Evolutionary conservation across 1,139 yeast genomes (phyloP), one percentile per base, ranked within the genome.

Genomic region (Debaryomyces coudertii): DNA sequence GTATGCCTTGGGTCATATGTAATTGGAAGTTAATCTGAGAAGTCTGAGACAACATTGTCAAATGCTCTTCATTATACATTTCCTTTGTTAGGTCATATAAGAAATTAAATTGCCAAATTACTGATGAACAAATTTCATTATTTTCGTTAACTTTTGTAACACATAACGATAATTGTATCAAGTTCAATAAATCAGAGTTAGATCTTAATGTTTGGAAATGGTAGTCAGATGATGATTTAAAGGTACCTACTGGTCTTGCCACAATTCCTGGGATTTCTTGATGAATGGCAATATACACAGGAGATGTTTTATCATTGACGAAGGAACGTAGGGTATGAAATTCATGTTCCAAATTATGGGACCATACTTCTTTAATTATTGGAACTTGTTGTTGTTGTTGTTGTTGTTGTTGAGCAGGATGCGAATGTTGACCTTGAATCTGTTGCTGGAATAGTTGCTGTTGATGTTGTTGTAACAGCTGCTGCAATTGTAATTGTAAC

Each of bases 181-280:
- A 81, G 55, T 86, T 86, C 53, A 92, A 70, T 47, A 93, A 75
- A 66, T 95, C 99, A 2, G 95, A 89, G 65, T 93, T 93, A 7
- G 95, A 79, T 59, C 99, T 79, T 68, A 93, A 79, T 0, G 98
- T 93, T 66, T 93, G 99, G 63, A 93, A 93, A 66, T 93, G 98
- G 66, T 90, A 93, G 64, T 93, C 99, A 24, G 89, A 80, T 11
- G 95, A 87, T 7, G 95, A 83, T 58, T 90, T 84, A 68, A 93
- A 93, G 8, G 90, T 83, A n/a, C 99, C 99, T 51, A 93, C 89
- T 9, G 99, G 99, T 55, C 99, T 80, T 1, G 97, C 97, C 22
- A 93, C 88, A 28, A 95, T 89, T 0, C 99, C 99, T 0, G 97
- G 97, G 61, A 93, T 90, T 65, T 93, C 97, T 48, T 95, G 92